phyloP scores from a whole-genome alignment of 2,329 filamentous ascomycete species.

The Paraconiothyrium sp. region DNA sequence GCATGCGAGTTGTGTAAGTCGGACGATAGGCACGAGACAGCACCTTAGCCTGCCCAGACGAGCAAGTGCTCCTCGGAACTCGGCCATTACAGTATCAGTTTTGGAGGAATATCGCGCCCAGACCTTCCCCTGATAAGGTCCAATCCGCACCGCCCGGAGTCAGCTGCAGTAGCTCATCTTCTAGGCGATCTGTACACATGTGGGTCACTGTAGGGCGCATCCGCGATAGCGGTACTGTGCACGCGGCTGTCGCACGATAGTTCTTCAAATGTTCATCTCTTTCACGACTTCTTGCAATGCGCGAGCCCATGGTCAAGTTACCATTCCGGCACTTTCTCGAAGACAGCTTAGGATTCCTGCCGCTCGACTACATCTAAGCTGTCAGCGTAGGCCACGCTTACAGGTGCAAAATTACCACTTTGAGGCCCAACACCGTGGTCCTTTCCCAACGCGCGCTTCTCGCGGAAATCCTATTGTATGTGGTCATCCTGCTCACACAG shows the following conservation, averaged over 20 bases:
- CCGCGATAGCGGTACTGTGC: background rate
- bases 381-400: background rate
- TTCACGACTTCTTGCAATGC: background rate
- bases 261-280: background rate
- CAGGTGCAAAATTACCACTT: background rate
- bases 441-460: too few species aligned
- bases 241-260: background rate
- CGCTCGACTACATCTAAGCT: background rate
- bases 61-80: conserved; percentile 8
- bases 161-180: conserved; percentile 1
- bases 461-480: too few species aligned
- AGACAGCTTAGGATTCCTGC: background rate
- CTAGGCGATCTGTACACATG: conserved; percentile 7
- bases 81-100: conserved; percentile 1
- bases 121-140: conserved; percentile 9
- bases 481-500: too few species aligned
- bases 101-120: background rate
- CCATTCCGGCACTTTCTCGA: background rate
- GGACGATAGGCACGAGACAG: background rate
- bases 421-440: background rate
- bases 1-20: background rate
- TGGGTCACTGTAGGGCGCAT: conserved; percentile 5
- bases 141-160: background rate
- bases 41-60: background rate
- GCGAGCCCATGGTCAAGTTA: background rate